Base-by-base conservation (phyloP, 345 rosid genomes). In the Rhodomyrtus tomentosa region DNA sequence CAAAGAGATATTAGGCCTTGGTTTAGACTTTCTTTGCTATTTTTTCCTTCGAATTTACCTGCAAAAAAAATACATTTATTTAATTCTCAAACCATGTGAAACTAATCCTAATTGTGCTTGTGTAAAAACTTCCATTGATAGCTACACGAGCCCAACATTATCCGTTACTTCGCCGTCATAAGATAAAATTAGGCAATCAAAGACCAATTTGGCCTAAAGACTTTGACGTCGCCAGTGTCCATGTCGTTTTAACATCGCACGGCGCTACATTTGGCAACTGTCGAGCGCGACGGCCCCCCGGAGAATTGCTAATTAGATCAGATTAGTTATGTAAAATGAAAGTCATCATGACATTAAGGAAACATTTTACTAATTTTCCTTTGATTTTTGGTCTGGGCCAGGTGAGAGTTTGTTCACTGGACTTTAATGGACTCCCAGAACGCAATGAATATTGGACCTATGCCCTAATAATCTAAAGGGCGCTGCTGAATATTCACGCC, bases 161-260 rank as follows among this genome's bases (percentile, higher is more conserved):
- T 62, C 40, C 74, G 32, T 32, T 22, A 62, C 74, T 32, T 62
- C 6, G 0, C 0, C 0, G 15, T 29, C 2, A 29, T 1, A 29
- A 29, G 40, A 29, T 29, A 15, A 62, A 62, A 15, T 36, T 36
- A 68, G 27, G 58, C 58, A 55, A 68, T 0, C 5, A 2, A 68
- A 36, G 18, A 21, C 3, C 14, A 9, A 68, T 8, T 32, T 32
- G 14, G 24, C 76, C 76, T 2, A 9, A 32, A 32, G 10, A 68
- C 45, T 36, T 68, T 0, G 25, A 0, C 2, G 45, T 36, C 22
- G 14, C 22, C 0, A 1, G 7, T 2, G 13, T 36, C 4, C 22
- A 0, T 40, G 10, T 20, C 11, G 25, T 9, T 12, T 68, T 18
- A 36, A 68, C 79, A 36, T 36, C 0, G 3, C 45, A 20, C 4